A percentile compares a stretch with the other conserved stretches of the same genome.
phyloP scores from a whole-genome alignment of 306 rosid species.

The Ceratonia siliqua region DNA sequence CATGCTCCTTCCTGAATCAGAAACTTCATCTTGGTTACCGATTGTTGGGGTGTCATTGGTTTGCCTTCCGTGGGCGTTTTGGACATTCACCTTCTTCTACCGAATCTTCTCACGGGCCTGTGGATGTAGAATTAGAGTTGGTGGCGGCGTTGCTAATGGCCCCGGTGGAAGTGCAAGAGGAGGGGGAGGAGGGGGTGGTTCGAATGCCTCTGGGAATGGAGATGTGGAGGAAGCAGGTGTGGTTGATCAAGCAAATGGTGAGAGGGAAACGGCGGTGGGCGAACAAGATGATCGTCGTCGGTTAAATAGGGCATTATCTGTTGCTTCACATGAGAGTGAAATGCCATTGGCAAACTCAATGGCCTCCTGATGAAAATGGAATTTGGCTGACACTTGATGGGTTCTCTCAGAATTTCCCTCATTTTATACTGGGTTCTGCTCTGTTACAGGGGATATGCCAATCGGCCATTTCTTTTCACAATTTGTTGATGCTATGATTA shows the following conservation, averaged over 20 bases:
- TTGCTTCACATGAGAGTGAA: slow-evolving; percentile 68
- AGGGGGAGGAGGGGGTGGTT: slow-evolving; percentile 9
- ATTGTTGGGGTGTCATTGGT: slow-evolving; percentile 57
- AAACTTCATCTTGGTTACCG: slow-evolving; percentile 53
- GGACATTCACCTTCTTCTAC: slow-evolving; percentile 68
- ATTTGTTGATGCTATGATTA: slow-evolving; percentile 13
- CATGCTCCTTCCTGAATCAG: slow-evolving; percentile 50
- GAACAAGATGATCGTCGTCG: not conserved
- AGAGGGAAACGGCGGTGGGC: not conserved
- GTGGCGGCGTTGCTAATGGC: not conserved
- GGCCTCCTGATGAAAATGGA: slow-evolving; percentile 39
- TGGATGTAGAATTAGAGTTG: slow-evolving; percentile 41
- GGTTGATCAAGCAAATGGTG: slow-evolving; percentile 7
- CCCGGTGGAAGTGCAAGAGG: not conserved
- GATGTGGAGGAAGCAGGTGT: slow-evolving; percentile 31
- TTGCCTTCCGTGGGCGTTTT: slow-evolving; percentile 85
- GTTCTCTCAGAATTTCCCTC: not conserved
- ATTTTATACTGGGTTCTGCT: not conserved
- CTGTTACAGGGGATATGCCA: not conserved
- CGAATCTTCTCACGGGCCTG: slow-evolving; percentile 54
- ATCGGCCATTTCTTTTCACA: not conserved
- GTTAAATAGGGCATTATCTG: slow-evolving; percentile 32
- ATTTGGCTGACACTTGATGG: not conserved
- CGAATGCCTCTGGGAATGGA: not conserved
- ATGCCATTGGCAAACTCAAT: slow-evolving; percentile 56